Evolutionary conservation across 208 protist genomes (phyloP).

Genomic region (Dictyostelium gargantuum): DNA sequence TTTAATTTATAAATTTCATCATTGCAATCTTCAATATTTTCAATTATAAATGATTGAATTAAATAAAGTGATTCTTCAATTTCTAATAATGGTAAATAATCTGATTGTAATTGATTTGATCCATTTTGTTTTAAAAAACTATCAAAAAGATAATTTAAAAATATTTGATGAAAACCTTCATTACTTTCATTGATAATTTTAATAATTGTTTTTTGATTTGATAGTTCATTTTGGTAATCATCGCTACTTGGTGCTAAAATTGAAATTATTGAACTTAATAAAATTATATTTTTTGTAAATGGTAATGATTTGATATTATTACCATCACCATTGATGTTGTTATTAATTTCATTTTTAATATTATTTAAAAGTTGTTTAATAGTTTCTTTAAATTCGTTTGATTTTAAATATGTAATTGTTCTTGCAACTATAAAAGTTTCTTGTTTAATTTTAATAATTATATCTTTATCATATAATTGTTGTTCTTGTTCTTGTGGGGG

Average conservation of each 20-base stretch:
- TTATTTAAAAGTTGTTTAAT: background rate
- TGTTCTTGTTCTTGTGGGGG: background rate
- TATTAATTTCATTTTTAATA: background rate
- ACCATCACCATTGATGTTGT: no score
- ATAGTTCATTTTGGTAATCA: background rate
- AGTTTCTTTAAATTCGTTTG: background rate
- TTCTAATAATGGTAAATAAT: slow-evolving; percentile 22
- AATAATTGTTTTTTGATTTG: background rate
- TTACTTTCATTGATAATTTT: background rate
- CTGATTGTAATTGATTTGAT: background rate
- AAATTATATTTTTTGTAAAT: background rate
- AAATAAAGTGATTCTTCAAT: slow-evolving; percentile 14
- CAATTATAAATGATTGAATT: slow-evolving; percentile 9
- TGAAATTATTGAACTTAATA: background rate
- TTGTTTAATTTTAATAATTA: background rate
- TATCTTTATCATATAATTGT: slow-evolving; percentile 5
- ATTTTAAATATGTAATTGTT: background rate
- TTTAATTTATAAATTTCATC: background rate
- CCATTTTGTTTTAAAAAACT: background rate
- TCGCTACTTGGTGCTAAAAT: no score
- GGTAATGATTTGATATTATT: background rate
- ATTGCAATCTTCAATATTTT: background rate
- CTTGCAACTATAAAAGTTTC: background rate
- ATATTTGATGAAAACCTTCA: background rate
- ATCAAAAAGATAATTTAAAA: background rate